Percentiles rank a stretch among this genome's conserved stretches.
Conservation (phyloP, 495 filamentous ascomycete species). For the Hypoxylon intermedium region DNA sequence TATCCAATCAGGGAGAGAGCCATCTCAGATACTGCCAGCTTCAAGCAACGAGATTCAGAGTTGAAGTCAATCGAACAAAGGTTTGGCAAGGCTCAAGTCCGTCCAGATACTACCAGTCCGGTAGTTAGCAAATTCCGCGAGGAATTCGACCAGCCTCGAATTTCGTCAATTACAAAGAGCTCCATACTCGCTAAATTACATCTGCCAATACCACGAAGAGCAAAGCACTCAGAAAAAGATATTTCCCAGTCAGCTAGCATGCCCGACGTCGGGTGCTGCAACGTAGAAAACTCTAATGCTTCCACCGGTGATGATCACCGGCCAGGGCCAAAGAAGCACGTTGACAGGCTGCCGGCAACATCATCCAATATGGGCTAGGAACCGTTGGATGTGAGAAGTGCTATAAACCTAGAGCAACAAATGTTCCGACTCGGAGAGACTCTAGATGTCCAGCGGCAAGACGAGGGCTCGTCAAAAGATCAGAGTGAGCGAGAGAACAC, state of each 20-base stretch:
- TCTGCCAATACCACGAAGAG: conserved; percentile 39
- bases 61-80: conserved; percentile 43
- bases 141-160: conserved; percentile 31
- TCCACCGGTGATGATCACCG: background rate
- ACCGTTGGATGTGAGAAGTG: background rate
- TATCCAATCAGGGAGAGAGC: conserved; percentile 7
- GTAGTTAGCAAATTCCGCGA: conserved; percentile 46
- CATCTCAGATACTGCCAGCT: conserved; percentile 34
- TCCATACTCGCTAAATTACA: conserved; percentile 48
- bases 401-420: background rate
- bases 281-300: background rate
- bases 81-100: conserved; percentile 41
- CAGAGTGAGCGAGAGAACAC: no score
- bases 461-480: no score
- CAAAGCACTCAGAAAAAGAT: conserved; percentile 36
- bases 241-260: conserved; percentile 5
- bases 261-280: background rate
- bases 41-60: conserved; percentile 37
- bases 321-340: background rate
- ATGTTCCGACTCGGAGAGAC: background rate
- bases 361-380: conserved; percentile 1
- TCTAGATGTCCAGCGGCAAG: no score
- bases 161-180: conserved; percentile 23
- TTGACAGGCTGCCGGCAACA: background rate
- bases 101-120: conserved; percentile 36